Percentiles rank a stretch among this genome's conserved stretches.
phyloP scores from a whole-genome alignment of 331 rosid genomes.

The Cydonia oblonga region DNA sequence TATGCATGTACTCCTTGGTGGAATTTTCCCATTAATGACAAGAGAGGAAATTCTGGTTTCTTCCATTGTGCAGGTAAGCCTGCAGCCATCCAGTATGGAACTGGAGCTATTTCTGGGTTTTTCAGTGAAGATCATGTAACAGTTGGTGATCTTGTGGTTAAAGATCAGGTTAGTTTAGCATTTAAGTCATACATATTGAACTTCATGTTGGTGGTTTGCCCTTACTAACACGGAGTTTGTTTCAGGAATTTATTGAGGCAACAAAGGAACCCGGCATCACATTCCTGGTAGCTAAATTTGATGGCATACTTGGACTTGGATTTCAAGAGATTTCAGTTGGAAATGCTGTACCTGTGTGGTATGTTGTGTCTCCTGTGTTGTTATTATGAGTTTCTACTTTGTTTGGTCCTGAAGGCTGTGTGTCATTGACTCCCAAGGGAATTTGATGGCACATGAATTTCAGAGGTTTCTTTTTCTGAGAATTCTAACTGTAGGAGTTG shows the following conservation, averaged over 20 bases:
- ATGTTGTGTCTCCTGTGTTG: neutral
- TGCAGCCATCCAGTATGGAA: conserved; percentile 53
- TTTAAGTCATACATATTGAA: neutral
- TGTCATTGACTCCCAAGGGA: neutral
- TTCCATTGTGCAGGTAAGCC: conserved; percentile 33
- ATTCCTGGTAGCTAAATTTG: conserved; percentile 52
- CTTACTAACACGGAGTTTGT: neutral
- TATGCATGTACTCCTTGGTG: neutral
- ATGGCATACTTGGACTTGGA: conserved; percentile 64
- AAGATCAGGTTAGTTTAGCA: conserved; percentile 33
- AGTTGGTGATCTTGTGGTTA: conserved; percentile 52
- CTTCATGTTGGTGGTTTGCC: neutral
- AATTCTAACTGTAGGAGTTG: conserved; percentile 10
- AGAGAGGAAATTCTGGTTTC: neutral
- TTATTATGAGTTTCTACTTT: neutral
- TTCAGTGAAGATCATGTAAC: conserved; percentile 48
- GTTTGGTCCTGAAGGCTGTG: neutral
- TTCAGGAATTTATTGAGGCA: conserved; percentile 62
- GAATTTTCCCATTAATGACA: neutral
- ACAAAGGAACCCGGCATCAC: conserved; percentile 53
- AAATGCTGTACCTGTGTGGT: conserved; percentile 48
- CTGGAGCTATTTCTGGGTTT: conserved; percentile 62
- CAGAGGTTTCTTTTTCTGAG: neutral
- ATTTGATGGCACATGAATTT: neutral
- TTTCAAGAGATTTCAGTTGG: conserved; percentile 61